Conservation (phyloP, 2,329 filamentous ascomycete genomes). For the Colletotrichum trifolii region DNA sequence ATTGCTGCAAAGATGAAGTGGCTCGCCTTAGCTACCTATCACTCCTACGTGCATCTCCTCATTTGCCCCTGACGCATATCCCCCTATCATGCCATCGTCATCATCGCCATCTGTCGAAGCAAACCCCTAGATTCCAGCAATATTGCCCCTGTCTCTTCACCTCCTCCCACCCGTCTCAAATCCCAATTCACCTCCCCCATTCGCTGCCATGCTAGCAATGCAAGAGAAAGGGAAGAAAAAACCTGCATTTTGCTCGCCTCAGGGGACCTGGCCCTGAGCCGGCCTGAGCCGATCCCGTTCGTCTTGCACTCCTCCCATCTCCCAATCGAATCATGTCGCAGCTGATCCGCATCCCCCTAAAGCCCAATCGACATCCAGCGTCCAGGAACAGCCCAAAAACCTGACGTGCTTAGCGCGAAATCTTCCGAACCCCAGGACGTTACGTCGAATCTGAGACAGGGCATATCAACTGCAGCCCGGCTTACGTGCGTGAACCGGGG, state of each 20-base stretch:
- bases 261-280: not conserved
- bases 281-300: not conserved
- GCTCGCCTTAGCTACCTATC: not conserved
- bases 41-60: not conserved
- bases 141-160: conserved; percentile 19
- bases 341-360: not conserved
- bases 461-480: conserved; percentile 7
- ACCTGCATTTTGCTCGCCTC: no score
- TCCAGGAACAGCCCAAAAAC: no score
- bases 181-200: not conserved
- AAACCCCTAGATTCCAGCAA: conserved; percentile 32
- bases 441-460: conserved; percentile 18
- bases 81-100: conserved; percentile 33
- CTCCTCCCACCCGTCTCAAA: not conserved
- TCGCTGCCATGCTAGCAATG: no score
- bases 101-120: conserved; percentile 1
- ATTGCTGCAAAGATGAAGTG: not conserved
- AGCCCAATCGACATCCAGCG: not conserved
- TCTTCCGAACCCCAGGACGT: not conserved
- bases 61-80: conserved; percentile 13
- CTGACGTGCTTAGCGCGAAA: not conserved
- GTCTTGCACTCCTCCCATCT: not conserved
- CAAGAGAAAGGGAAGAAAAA: no score
- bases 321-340: not conserved
- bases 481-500: conserved; percentile 14